Base-by-base conservation (phyloP, 768 basidiomycete genomes). In the Trametes meyenii region DNA sequence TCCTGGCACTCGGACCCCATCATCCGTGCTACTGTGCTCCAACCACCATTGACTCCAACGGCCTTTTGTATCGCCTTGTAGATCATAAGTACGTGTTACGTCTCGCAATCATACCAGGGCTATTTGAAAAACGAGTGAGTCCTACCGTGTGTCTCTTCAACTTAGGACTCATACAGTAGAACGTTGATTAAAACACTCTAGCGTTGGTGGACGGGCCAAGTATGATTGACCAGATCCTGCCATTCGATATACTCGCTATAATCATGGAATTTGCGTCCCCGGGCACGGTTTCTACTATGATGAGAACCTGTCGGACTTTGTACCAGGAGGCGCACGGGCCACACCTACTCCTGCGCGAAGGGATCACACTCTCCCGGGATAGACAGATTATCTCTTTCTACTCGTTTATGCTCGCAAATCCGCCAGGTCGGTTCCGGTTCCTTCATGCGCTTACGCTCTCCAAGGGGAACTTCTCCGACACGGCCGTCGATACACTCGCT, bases 221-320 rank as follows among this genome's bases (percentile, higher is more conserved):
- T 4, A 56, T 56, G 55, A 21, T 12, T 21, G 35, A 19, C 26
- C 39, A 29, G 40, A 17, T 12, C 11, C 51, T 62, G 21, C 55
- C 61, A 6, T 35, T 53, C 38, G 61, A 62, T 19, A 16, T 62
- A 23, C 44, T 62, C 13, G 44, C 49, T 24, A 39, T 48, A 26
- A 40, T 62, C 44, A 40, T 62, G 55, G 39, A 45, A 17, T 2
- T 49, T 8, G 48, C 46, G 5, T n/a, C 24, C 3, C 55, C 29
- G 17, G 16, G 6, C 2, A 35, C 51, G 26, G 54, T 46, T n/a
- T 8, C 44, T 24, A 43, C 33, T 12, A 51, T 58, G 51, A 57
- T 53, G 55, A 35, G 36, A 14, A 62, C 61, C 7, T 62, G 56
- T 26, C 61, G 61, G n/a, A 24, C 50, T 1, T 26, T 62, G 23